Evolutionary conservation across 2,329 filamentous ascomycete genomes (phyloP).

Genomic region (Fusarium sp.): DNA sequence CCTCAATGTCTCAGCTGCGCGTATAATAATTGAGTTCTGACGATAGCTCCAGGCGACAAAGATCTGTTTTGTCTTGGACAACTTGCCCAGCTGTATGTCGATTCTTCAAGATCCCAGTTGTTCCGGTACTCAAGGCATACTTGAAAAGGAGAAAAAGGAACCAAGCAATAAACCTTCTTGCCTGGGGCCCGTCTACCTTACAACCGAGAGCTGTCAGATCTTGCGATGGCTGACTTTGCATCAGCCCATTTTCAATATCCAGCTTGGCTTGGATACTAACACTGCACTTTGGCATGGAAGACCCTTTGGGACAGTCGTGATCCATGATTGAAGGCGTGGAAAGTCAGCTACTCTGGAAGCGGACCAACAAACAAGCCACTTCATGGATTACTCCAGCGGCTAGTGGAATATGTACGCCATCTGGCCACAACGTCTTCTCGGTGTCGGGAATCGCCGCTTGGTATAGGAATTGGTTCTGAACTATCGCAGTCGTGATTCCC

Average conservation of each 20-base stretch:
- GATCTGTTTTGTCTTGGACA: conserved; percentile 2
- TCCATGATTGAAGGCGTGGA: not conserved
- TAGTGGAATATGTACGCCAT: conserved; percentile 23
- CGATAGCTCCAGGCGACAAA: not conserved
- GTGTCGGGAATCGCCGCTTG: conserved; percentile 19
- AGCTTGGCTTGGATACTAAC: conserved; percentile 20
- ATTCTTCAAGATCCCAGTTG: not conserved
- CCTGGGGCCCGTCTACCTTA: conserved; percentile 12
- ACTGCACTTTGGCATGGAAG: conserved; percentile 28
- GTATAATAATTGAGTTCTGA: not conserved
- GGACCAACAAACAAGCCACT: conserved; percentile 3
- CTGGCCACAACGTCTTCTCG: conserved; percentile 26
- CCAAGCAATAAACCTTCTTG: conserved; percentile 17
- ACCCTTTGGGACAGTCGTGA: not conserved
- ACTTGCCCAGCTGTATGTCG: not conserved
- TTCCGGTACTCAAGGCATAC: not conserved
- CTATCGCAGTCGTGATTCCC: not conserved
- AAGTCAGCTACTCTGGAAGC: not conserved
- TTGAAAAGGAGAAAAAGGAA: not conserved
- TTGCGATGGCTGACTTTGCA: conserved; percentile 26
- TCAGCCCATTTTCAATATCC: conserved; percentile 42
- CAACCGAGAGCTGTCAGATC: conserved; percentile 12
- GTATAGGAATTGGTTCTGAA: not conserved
- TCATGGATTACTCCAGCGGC: conserved; percentile 10
- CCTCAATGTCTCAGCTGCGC: conserved; percentile 33